A percentile compares a stretch with the other conserved stretches of the same genome.
Conservation (phyloP, 2,329 filamentous ascomycete genomes). For the Penicillium sp. region DNA sequence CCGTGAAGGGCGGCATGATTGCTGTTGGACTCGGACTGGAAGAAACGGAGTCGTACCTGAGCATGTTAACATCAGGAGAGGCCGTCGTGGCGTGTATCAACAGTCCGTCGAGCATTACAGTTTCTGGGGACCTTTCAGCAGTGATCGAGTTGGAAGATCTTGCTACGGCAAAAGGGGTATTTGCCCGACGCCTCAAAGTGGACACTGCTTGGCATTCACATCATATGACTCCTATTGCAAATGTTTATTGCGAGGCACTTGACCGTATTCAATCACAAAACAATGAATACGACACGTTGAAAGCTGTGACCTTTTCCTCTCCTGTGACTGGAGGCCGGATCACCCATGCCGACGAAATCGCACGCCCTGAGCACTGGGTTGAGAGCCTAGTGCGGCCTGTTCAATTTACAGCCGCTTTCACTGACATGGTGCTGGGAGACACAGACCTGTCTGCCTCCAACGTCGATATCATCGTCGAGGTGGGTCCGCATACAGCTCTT, state of each 20-base stretch:
- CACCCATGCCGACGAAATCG: too few relatives aligned
- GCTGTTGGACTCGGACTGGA: conserved; percentile 24
- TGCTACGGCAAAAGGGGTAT: conserved; percentile 10
- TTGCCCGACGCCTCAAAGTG: conserved; percentile 15
- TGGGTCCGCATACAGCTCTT: conserved; percentile 34
- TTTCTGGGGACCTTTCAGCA: conserved; percentile 25
- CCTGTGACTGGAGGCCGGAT: too few relatives aligned
- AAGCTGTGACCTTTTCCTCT: too few relatives aligned
- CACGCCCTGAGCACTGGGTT: too few relatives aligned
- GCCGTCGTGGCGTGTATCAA: conserved; percentile 31
- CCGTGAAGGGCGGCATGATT: conserved; percentile 27
- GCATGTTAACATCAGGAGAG: too few relatives aligned
- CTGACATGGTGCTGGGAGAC: conserved; percentile 10
- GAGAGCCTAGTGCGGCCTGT: too few relatives aligned
- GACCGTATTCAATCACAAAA: too few relatives aligned
- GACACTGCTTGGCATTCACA: conserved; percentile 27
- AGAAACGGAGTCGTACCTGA: conserved; percentile 18
- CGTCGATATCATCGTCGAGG: conserved; percentile 22
- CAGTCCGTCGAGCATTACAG: conserved; percentile 29
- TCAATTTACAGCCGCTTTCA: too few relatives aligned
- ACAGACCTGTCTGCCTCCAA: too few relatives aligned
- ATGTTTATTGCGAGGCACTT: too few relatives aligned
- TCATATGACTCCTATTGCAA: too few relatives aligned
- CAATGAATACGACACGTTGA: too few relatives aligned
- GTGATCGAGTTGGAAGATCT: conserved; percentile 15